Evolutionary conservation across 2,329 filamentous ascomycete species (phyloP).

Genomic region (Esteya vermicola): DNA sequence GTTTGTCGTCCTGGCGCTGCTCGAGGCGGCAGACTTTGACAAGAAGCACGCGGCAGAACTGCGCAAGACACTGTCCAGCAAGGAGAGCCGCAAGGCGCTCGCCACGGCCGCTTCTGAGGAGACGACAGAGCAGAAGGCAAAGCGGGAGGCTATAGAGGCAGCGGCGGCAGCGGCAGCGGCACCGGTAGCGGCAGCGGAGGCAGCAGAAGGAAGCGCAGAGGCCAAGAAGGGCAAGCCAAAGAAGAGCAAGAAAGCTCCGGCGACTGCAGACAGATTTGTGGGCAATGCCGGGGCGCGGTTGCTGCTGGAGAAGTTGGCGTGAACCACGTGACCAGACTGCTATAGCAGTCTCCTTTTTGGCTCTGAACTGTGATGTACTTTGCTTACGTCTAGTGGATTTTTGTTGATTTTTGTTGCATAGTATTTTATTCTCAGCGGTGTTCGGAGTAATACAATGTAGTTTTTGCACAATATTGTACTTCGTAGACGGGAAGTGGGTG

Average conservation of each 20-base stretch:
- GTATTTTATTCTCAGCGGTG: too few species aligned
- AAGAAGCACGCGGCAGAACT: slow-evolving; percentile 56
- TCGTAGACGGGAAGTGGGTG: too few species aligned
- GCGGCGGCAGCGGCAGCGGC: slow-evolving; percentile 32
- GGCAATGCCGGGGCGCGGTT: slow-evolving; percentile 51
- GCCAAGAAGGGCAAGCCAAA: slow-evolving; percentile 20
- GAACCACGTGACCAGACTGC: too few species aligned
- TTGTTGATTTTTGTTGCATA: too few species aligned
- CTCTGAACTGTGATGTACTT: too few species aligned
- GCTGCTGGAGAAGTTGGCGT: slow-evolving; percentile 41
- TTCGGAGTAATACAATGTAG: too few species aligned
- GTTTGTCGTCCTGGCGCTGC: slow-evolving; percentile 70
- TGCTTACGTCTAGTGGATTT: too few species aligned
- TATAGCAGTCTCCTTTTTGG: too few species aligned
- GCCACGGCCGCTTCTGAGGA: slow-evolving; percentile 51
- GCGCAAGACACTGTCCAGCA: slow-evolving; percentile 55
- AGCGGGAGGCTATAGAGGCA: slow-evolving; percentile 23
- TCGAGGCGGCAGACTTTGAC: slow-evolving; percentile 59
- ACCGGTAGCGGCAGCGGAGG: slow-evolving; percentile 33
- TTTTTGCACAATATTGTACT: too few species aligned
- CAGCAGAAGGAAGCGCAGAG: slow-evolving; percentile 28
- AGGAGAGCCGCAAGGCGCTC: slow-evolving; percentile 58
- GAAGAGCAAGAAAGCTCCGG: slow-evolving; percentile 5
- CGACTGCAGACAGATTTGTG: slow-evolving; percentile 20
- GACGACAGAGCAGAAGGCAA: slow-evolving; percentile 36